Evolutionary conservation across 164 flowering plant species (phyloP), one percentile per base, ranked within the genome.

Genomic region (Berberis vulgaris): DNA sequence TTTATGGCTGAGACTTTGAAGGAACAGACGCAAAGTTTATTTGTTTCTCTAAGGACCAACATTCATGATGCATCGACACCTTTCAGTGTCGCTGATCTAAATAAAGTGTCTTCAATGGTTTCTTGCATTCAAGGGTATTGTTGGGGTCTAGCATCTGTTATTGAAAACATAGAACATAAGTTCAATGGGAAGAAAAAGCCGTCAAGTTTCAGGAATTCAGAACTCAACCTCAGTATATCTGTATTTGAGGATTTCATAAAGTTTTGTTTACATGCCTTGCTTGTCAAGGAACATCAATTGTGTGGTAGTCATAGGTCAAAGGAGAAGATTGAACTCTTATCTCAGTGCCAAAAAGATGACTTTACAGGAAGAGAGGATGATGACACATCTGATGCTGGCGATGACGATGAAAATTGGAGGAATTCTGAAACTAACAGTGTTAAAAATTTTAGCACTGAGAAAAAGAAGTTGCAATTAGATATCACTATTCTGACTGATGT

Each of bases 61-160:
- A 46, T 66, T 67, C 6, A 43, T 65, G 50, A 70, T 63, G 55
- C 50, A 60, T 43, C 4, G 73, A 66, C 44, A 53, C 52, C 63
- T 60, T 12, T 55, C 4, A 64, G 57, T 59, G 54, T 41, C 60
- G 67, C 60, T 44, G 68, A 74, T 55, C 52, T 80, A 70, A 82
- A 69, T 59, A 79, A 72, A 60, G 43, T 83, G 52, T 86, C 91
- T 57, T 73, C 82, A 59, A 10, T 67, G 7, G 10, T 86, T 41
- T 76, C 91, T 62, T 84, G 96, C 78, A 59, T 82, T 73, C 84
- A 80, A 65, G 98, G 97, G 10, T 83, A 82, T 60, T 57, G 90
- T 64, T 82, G 88, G 89, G 97, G 95, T 65, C 60, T 87, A 57
- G 78, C 79, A 70, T 82, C 86, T 72, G 73, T 80, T 12, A 5